Conservation (phyloP, 2,329 filamentous ascomycete species). For the Talaromyces rugulosus region DNA sequence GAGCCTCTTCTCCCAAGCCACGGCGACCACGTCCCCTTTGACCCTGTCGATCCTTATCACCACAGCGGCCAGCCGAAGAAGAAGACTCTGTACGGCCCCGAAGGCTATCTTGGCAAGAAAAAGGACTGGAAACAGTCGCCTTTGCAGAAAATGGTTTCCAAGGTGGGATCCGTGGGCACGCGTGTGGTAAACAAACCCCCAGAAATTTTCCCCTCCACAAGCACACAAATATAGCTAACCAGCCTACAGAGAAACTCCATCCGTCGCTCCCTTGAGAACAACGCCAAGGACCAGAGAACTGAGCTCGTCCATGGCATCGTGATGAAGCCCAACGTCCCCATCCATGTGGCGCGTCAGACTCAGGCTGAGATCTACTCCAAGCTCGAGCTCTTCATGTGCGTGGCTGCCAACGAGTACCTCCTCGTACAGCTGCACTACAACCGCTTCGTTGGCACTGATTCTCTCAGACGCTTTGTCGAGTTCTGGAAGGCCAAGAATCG, state of each 20-base stretch:
- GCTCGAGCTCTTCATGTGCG: conserved; percentile 43
- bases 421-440: conserved; percentile 37
- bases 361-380: conserved; percentile 45
- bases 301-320: conserved; percentile 15
- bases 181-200: conserved; percentile 5
- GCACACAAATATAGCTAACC: not conserved
- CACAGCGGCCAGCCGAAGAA: conserved; percentile 12
- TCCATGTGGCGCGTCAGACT: conserved; percentile 36
- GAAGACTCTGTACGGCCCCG: conserved; percentile 10
- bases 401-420: conserved; percentile 43
- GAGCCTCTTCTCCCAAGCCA: not conserved
- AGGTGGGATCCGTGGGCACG: conserved; percentile 3
- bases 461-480: conserved; percentile 33
- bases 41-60: conserved; percentile 11
- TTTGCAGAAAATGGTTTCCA: conserved; percentile 8
- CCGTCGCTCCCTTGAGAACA: conserved; percentile 5
- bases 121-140: conserved; percentile 10
- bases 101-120: conserved; percentile 9
- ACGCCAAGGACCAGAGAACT: conserved; percentile 8
- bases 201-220: not conserved
- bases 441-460: conserved; percentile 34
- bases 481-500: conserved; percentile 45
- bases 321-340: conserved; percentile 25
- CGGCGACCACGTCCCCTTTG: conserved; percentile 6
- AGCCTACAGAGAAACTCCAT: not conserved